Conservation (phyloP, 129 eudicot genomes). For the Helichrysum umbraculigerum region DNA sequence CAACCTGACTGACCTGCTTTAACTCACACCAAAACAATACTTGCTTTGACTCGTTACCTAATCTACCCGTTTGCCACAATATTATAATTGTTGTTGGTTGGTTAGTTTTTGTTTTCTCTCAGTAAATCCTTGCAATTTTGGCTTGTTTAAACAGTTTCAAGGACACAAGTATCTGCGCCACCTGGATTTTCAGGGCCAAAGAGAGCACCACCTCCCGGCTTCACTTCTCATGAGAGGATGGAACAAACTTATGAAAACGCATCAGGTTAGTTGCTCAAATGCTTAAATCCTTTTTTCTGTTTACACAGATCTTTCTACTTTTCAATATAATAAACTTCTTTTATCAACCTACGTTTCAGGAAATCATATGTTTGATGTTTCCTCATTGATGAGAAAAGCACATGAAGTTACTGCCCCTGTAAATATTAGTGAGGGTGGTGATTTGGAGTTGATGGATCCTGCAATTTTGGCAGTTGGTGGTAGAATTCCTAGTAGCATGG, state of each 20-base stretch:
- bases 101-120: background rate
- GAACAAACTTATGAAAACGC: slow-evolving; percentile 26
- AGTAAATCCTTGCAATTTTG: slow-evolving; percentile 11
- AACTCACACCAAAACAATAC: background rate
- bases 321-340: background rate
- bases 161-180: slow-evolving; percentile 37
- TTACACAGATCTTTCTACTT: background rate
- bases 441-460: slow-evolving; percentile 39
- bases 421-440: slow-evolving; percentile 24
- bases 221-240: slow-evolving; percentile 33
- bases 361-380: slow-evolving; percentile 21
- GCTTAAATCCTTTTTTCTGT: slow-evolving; percentile 9
- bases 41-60: background rate
- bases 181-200: slow-evolving; percentile 39
- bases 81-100: background rate
- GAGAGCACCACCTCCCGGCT: slow-evolving; percentile 46
- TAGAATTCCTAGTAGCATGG: slow-evolving; percentile 24
- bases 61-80: background rate
- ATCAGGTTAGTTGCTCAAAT: slow-evolving; percentile 19
- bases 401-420: slow-evolving; percentile 27
- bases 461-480: slow-evolving; percentile 40
- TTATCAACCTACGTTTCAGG: slow-evolving; percentile 17
- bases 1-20: background rate
- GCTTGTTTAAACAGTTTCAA: slow-evolving; percentile 30
- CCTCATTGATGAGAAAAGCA: slow-evolving; percentile 23